phyloP scores from a whole-genome alignment of 2,329 filamentous ascomycete species.

The Cladosporium phlei region DNA sequence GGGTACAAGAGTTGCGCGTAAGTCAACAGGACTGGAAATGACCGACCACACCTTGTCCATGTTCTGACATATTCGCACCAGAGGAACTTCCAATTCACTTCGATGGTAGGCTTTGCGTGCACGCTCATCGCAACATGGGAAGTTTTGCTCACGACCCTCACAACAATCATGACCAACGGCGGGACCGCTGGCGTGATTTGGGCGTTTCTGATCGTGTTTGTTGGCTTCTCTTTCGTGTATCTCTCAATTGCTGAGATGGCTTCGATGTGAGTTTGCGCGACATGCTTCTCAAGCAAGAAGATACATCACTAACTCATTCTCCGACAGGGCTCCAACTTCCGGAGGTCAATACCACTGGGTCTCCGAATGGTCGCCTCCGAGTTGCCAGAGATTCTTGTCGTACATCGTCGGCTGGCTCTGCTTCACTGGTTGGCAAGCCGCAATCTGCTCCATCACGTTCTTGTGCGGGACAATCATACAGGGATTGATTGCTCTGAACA shows the following conservation, averaged over 20 bases:
- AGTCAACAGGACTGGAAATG: too few relatives aligned
- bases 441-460: slow-evolving; percentile 39
- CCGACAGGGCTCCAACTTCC: slow-evolving; percentile 38
- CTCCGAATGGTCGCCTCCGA: slow-evolving; percentile 40
- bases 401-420: slow-evolving; percentile 45
- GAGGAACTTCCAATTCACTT: slow-evolving; percentile 27
- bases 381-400: slow-evolving; percentile 39
- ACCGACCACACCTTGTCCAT: too few relatives aligned
- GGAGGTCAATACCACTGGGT: slow-evolving; percentile 46
- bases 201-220: slow-evolving; percentile 30
- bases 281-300: background rate
- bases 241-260: slow-evolving; percentile 45
- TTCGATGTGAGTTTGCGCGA: slow-evolving; percentile 34
- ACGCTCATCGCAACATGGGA: slow-evolving; percentile 27
- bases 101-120: slow-evolving; percentile 24
- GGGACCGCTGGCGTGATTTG: slow-evolving; percentile 34
- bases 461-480: slow-evolving; percentile 41
- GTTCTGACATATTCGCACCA: slow-evolving; percentile 11
- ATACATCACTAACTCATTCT: background rate
- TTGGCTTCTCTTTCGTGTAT: slow-evolving; percentile 38
- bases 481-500: slow-evolving; percentile 36
- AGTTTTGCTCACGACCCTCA: slow-evolving; percentile 16
- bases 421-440: slow-evolving; percentile 40
- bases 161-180: slow-evolving; percentile 16
- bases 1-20: slow-evolving; percentile 20